These are phyloP conservation scores for Ogataea polymorpha DNA, from an alignment of 805 yeast species.

Conservation along the genomic window DNA sequence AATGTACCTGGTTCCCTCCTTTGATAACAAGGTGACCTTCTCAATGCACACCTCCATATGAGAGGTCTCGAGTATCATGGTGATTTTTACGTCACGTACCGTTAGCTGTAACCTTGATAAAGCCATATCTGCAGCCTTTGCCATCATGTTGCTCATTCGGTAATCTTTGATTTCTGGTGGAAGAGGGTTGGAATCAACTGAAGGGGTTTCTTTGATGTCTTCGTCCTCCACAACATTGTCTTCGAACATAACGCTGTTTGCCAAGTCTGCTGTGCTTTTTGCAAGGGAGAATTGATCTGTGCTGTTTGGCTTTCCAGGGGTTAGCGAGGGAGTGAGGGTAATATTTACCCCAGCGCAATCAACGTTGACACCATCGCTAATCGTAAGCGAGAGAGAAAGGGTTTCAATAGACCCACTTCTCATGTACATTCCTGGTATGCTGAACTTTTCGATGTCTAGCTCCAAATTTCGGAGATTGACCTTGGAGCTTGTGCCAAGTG, in stretches of 20 bases:
- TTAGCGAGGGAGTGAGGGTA: constrained; percentile 37
- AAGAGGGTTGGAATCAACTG: background rate
- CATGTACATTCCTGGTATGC: constrained; percentile 60
- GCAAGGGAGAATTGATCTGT: constrained; percentile 49
- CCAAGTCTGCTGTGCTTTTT: constrained; percentile 72
- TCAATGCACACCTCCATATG: constrained; percentile 35
- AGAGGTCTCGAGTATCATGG: constrained; percentile 45
- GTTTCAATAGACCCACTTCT: constrained; percentile 58
- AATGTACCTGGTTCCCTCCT: constrained; percentile 45
- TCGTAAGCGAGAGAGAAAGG: constrained; percentile 57
- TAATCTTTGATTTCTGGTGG: constrained; percentile 19
- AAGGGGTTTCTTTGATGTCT: constrained; percentile 14
- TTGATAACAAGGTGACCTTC: constrained; percentile 35
- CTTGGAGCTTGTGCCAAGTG: constrained; percentile 55
- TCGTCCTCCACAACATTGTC: constrained; percentile 37
- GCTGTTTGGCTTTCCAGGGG: constrained; percentile 27
- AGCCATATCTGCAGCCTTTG: constrained; percentile 65
- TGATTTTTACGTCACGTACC: constrained; percentile 45
- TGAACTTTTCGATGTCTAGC: constrained; percentile 68
- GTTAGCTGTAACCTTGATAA: constrained; percentile 55
- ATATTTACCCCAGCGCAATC: constrained; percentile 54
- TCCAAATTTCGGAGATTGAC: constrained; percentile 58
- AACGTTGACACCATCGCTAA: constrained; percentile 68
- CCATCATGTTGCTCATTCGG: constrained; percentile 54
- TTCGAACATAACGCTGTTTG: constrained; percentile 52